phyloP scores from a whole-genome alignment of 2,329 filamentous ascomycete species.

The Elsinoe australis region DNA sequence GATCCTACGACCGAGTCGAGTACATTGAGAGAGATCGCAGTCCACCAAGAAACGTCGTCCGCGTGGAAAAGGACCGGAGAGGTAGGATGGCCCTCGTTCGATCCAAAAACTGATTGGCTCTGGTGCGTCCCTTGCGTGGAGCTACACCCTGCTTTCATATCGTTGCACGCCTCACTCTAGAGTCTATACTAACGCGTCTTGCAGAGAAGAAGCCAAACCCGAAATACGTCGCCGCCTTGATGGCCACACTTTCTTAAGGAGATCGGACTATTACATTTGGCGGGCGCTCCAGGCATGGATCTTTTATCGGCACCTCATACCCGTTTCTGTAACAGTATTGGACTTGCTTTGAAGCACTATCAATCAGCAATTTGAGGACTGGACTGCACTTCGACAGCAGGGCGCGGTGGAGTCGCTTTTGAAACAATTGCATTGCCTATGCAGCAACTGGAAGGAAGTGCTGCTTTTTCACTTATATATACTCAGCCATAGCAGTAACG shows the following conservation, averaged over 20 bases:
- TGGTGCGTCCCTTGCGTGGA: constrained; percentile 24
- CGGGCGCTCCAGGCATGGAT: not conserved
- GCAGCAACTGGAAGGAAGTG: not conserved
- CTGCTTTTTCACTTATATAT: not conserved
- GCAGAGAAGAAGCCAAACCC: constrained; percentile 36
- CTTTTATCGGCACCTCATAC: no score
- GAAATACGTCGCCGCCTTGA: constrained; percentile 39
- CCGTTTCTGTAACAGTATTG: no score
- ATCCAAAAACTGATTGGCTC: constrained; percentile 53
- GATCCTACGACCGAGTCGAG: constrained; percentile 54
- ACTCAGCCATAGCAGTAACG: no score
- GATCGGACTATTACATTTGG: no score
- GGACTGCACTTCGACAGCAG: not conserved
- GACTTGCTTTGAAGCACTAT: no score
- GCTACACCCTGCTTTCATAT: constrained; percentile 11
- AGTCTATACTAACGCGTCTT: constrained; percentile 20
- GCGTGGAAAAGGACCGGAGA: constrained; percentile 85
- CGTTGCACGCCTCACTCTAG: constrained; percentile 16
- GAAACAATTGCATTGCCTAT: no score
- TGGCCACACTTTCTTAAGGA: constrained; percentile 37
- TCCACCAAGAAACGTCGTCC: constrained; percentile 48
- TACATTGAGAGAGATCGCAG: constrained; percentile 38
- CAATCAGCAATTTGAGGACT: no score
- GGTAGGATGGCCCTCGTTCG: constrained; percentile 88
- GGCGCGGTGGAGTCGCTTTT: not conserved